Percentiles rank a stretch among this genome's conserved stretches.
These are phyloP conservation scores for Venturia oleaginea DNA, from an alignment of 2,329 filamentous ascomycete species.

Conservation along the genomic window DNA sequence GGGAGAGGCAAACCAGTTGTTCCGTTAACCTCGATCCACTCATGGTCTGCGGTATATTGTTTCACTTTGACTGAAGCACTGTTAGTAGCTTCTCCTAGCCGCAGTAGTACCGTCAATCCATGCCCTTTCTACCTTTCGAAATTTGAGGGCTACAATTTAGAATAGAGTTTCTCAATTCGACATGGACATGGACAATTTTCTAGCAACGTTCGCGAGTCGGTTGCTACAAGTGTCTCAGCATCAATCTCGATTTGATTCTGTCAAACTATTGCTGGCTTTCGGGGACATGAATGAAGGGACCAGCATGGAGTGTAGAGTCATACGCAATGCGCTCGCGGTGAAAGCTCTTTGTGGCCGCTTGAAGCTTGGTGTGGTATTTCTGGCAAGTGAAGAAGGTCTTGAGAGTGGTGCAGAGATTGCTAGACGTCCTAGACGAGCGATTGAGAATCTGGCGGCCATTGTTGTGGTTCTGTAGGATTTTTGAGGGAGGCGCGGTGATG, in stretches of 20 bases:
- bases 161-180: neutral
- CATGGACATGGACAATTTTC: neutral
- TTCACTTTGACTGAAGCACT: slow-evolving; percentile 50
- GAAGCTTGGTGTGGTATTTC: neutral
- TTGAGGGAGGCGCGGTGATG: neutral
- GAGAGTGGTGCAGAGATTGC: neutral
- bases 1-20: slow-evolving; percentile 52
- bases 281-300: neutral
- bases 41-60: slow-evolving; percentile 93
- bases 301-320: neutral
- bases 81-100: neutral
- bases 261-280: neutral
- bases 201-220: neutral
- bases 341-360: neutral
- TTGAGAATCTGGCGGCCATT: slow-evolving; percentile 28
- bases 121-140: neutral
- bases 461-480: slow-evolving; percentile 9
- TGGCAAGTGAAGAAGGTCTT: neutral
- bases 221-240: neutral
- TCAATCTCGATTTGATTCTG: neutral
- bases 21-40: slow-evolving; percentile 91
- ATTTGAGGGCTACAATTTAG: neutral
- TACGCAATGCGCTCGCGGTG: neutral
- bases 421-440: slow-evolving; percentile 24
- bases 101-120: neutral